A percentile compares a stretch with the other conserved stretches of the same genome.
Conservation (phyloP, 2,329 filamentous ascomycete genomes). For the Knoxdaviesia proteae region DNA sequence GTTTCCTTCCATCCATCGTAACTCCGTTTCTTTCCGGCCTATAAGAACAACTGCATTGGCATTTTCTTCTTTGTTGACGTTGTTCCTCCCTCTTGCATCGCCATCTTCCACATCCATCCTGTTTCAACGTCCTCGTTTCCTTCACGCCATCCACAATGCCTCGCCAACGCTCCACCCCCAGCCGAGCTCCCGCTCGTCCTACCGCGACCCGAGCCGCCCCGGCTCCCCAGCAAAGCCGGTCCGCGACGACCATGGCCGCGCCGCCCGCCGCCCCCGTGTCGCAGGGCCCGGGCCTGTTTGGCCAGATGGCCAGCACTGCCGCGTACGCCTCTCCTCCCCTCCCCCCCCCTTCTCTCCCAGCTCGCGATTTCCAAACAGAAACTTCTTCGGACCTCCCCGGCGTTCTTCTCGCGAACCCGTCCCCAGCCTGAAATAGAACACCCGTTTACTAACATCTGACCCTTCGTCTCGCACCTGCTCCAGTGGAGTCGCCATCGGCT, state of each 20-base stretch:
- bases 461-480: constrained; percentile 5
- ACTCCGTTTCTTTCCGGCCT: too few species aligned
- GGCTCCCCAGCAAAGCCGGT: constrained; percentile 41
- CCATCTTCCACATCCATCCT: constrained; percentile 2
- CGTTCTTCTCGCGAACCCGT: not conserved
- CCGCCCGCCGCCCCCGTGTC: constrained; percentile 26
- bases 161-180: constrained; percentile 48
- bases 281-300: constrained; percentile 69
- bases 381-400: constrained; percentile 5
- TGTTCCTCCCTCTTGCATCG: too few species aligned
- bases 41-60: too few species aligned
- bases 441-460: not conserved
- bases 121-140: constrained; percentile 3
- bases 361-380: not conserved
- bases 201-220: constrained; percentile 29
- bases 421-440: constrained; percentile 1
- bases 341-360: not conserved
- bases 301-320: constrained; percentile 93
- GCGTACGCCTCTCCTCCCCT: constrained; percentile 48
- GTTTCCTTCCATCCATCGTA: too few species aligned
- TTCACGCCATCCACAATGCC: constrained; percentile 34
- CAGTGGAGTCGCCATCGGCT: constrained; percentile 92
- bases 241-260: constrained; percentile 43
- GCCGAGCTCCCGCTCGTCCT: constrained; percentile 44
- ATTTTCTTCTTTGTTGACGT: too few species aligned